These are phyloP conservation scores for Rhizophagus clarus DNA, from an alignment of 192 early-diverging fungal genomes.

Conservation along the genomic window DNA sequence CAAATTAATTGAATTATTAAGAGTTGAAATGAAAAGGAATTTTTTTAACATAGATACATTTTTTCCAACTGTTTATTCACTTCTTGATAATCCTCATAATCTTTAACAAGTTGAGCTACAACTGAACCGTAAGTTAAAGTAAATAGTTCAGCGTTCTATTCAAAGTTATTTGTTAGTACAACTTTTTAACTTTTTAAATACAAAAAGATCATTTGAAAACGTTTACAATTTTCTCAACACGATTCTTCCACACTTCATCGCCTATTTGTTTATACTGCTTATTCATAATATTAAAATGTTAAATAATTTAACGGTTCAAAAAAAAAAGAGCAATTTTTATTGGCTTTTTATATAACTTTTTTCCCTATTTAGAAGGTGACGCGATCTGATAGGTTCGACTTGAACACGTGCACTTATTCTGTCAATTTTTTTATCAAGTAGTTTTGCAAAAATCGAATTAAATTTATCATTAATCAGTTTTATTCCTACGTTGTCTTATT, in stretches of 20 bases:
- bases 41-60: conserved; percentile 64
- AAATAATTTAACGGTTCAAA: neutral
- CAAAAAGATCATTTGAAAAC: neutral
- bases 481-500: neutral
- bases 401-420: too few species aligned
- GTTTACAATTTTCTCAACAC: conserved; percentile 92
- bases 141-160: conserved; percentile 90
- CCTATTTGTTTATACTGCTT: conserved; percentile 82
- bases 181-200: too few species aligned
- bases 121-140: conserved; percentile 97
- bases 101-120: conserved; percentile 91
- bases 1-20: neutral
- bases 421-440: too few species aligned
- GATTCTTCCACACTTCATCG: conserved; percentile 95
- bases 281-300: neutral
- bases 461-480: too few species aligned
- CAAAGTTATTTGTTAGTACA: neutral
- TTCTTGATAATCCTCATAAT: conserved; percentile 88
- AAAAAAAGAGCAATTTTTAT: neutral
- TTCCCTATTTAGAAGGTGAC: too few species aligned
- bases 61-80: conserved; percentile 98
- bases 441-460: too few species aligned
- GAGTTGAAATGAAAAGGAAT: neutral
- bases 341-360: too few species aligned
- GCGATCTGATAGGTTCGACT: too few species aligned